These are phyloP conservation scores for Phytomonas francai DNA, from an alignment of 208 protist species.

Conservation along the genomic window DNA sequence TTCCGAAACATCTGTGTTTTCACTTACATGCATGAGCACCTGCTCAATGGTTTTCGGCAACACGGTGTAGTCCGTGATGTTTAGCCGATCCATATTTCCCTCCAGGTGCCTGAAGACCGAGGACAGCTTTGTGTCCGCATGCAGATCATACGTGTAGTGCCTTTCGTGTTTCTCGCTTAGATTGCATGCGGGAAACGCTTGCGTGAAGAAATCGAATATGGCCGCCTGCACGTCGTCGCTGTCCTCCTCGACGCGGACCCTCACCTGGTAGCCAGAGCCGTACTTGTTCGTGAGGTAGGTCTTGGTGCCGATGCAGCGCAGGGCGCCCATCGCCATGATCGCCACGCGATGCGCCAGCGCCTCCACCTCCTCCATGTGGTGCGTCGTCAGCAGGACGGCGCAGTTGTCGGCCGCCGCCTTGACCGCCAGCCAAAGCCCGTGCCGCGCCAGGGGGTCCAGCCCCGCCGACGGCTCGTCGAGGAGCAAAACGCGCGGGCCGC, in stretches of 20 bases:
- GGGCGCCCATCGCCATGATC: conserved; percentile 85
- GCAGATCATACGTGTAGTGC: background rate
- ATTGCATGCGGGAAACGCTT: no score
- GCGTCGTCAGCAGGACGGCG: conserved; percentile 82
- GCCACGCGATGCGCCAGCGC: conserved; percentile 70
- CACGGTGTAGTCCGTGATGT: conserved; percentile 68
- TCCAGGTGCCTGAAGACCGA: conserved; percentile 37
- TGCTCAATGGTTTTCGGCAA: conserved; percentile 65
- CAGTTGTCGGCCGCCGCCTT: conserved; percentile 35
- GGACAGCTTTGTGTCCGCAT: conserved; percentile 22
- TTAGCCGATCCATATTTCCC: conserved; percentile 20
- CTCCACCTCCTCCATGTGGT: conserved; percentile 90
- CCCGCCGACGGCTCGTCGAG: conserved; percentile 74
- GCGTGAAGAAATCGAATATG: no score
- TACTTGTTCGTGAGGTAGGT: conserved; percentile 81
- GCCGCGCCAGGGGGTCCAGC: conserved; percentile 60
- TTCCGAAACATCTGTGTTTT: background rate
- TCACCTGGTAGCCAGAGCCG: conserved; percentile 63
- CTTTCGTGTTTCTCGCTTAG: no score
- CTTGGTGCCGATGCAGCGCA: conserved; percentile 78
- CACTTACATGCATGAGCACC: conserved; percentile 52
- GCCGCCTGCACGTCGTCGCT: no score
- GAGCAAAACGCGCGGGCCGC: conserved; percentile 48
- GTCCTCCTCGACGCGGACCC: conserved; percentile 45
- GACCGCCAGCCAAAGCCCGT: conserved; percentile 61